Base-by-base conservation (phyloP, 805 yeast genomes). In the Ogataea pilisensis region DNA sequence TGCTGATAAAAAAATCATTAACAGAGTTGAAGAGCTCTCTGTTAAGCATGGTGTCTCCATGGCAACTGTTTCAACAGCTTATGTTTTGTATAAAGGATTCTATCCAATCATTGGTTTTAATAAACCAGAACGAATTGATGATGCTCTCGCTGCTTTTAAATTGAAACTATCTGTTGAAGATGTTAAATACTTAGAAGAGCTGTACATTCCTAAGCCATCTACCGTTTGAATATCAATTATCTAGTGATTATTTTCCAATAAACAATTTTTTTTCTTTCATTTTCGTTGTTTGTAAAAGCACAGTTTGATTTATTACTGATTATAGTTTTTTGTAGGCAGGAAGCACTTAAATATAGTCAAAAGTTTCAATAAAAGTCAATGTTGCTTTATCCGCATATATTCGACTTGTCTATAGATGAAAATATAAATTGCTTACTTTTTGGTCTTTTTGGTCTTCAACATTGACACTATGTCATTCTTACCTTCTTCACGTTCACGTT, bases 41-140 rank as follows among this genome's bases (percentile, higher is more conserved):
- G 63, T 66, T 41, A 69, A 72, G 46, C 58, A 63, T 35, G 61
- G 53, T 8, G 73, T 70, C 12, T 53, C 75, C 1, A 78, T 80
- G 85, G 76, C 83, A 2, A 61, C 61, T 13, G 57, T 80, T 18
- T 64, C 82, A 3, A 64, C 69, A 7, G 76, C 81, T 3, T 80
- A 83, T 84, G 68, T 67, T 1, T 19, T 76, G 1, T 44, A 66
- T 37, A 78, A 78, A 52, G 80, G 79, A 8, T 59, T 65, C 17
- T 44, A 50, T 31, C 85, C 85, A n/a, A 77, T 79, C 47, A 68
- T 79, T n/a, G 85, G 85, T 2, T 43, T 78, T 39, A 68, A 61
- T 48, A 68, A 67, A 18, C 60, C 57, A 17, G 65, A 65, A 49
- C 66, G 84, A 40, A 65, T 80, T 17, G 75, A 74, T 30, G 84